Evolutionary conservation across 2,329 filamentous ascomycete species (phyloP).

Genomic region (Diaporthe vexans): DNA sequence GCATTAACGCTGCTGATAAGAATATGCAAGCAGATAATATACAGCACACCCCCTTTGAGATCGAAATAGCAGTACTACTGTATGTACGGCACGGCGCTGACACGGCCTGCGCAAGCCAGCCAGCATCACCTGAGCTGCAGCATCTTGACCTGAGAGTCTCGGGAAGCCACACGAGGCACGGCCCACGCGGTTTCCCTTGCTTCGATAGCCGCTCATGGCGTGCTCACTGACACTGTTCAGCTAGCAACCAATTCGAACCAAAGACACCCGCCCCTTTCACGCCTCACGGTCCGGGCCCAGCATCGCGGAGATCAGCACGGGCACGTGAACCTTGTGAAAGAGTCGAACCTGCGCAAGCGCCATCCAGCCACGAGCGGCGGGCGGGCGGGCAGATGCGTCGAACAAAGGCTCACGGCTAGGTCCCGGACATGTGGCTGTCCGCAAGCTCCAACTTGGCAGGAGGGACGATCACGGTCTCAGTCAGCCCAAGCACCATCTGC

Average conservation of each 20-base stretch:
- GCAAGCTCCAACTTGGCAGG: not conserved
- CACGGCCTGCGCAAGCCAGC: not conserved
- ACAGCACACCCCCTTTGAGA: slow-evolving; percentile 12
- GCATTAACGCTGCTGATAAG: slow-evolving; percentile 19
- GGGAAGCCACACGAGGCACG: not conserved
- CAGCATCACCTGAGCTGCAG: not conserved
- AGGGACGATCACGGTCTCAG: not conserved
- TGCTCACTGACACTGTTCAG: slow-evolving; percentile 10
- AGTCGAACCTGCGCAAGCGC: not conserved
- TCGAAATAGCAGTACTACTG: slow-evolving; percentile 16
- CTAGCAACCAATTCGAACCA: not conserved
- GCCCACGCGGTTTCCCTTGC: slow-evolving; percentile 7
- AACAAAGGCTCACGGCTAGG: slow-evolving; percentile 6
- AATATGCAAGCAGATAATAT: slow-evolving; percentile 5
- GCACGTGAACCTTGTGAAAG: slow-evolving; percentile 13
- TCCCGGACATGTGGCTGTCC: slow-evolving; percentile 2
- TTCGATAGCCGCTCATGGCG: not conserved
- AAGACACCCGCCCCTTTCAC: not conserved
- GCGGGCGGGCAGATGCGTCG: not conserved
- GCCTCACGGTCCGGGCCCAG: not conserved
- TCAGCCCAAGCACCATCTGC: not conserved
- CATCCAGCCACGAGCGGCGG: not conserved
- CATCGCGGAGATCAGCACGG: slow-evolving; percentile 1
- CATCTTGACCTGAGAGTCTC: not conserved
- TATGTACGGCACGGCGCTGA: not conserved